Evolutionary conservation across 1,284 basidiomycete genomes (phyloP).

Genomic region (Rugosomyces carneus): DNA sequence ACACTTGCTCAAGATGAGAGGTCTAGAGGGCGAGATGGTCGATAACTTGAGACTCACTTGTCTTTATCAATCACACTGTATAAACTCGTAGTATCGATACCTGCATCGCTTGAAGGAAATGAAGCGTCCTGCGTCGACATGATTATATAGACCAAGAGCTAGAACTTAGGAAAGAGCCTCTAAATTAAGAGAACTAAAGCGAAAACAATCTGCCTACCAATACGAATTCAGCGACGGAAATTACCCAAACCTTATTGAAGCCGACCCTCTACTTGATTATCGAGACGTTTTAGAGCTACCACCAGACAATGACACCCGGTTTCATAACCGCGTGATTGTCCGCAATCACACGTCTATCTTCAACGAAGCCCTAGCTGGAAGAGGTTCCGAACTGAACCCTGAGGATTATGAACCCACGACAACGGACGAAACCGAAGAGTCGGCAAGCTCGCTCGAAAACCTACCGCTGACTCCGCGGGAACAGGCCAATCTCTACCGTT

Average conservation of each 20-base stretch:
- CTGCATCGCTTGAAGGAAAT: constrained; percentile 25
- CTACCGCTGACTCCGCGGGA: constrained; percentile 17
- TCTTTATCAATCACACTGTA: constrained; percentile 62
- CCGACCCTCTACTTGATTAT: constrained; percentile 55
- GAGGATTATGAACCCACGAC: constrained; percentile 21
- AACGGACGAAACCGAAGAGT: constrained; percentile 28
- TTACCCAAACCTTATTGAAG: constrained; percentile 54
- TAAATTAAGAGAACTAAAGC: no score
- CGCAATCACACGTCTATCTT: constrained; percentile 57
- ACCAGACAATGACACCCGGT: constrained; percentile 42
- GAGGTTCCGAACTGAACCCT: constrained; percentile 24
- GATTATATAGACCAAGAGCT: not conserved
- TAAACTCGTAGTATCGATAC: constrained; percentile 49
- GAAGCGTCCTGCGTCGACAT: constrained; percentile 21
- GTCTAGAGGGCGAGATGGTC: constrained; percentile 10
- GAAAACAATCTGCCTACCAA: no score
- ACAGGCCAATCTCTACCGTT: constrained; percentile 40
- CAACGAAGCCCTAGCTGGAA: constrained; percentile 28
- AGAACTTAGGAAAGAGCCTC: not conserved
- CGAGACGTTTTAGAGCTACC: constrained; percentile 47
- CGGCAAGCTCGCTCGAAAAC: constrained; percentile 20
- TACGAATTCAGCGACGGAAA: not conserved
- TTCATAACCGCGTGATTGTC: constrained; percentile 51
- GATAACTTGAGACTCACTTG: constrained; percentile 45
- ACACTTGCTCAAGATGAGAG: constrained; percentile 46